These are phyloP conservation scores for Pseudopyrenochaeta lycopersici DNA, from an alignment of 2,329 filamentous ascomycete species.

Conservation along the genomic window DNA sequence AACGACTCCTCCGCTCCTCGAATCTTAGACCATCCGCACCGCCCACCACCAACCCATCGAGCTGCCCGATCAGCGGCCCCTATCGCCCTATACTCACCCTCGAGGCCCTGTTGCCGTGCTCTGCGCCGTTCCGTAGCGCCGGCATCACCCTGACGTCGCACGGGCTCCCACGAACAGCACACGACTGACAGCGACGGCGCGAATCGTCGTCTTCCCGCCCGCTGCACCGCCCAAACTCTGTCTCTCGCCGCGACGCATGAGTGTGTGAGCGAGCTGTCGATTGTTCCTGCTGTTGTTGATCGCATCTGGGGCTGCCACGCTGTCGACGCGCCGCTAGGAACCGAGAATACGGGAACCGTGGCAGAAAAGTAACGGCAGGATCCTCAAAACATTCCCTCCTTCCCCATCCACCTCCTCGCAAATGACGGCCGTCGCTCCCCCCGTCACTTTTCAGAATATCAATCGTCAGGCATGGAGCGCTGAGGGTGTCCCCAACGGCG, in stretches of 20 bases:
- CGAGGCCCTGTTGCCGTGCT: slow-evolving; percentile 24
- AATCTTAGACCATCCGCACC: slow-evolving; percentile 29
- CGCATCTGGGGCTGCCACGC: slow-evolving; percentile 34
- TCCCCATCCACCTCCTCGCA: slow-evolving; percentile 34
- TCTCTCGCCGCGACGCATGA: slow-evolving; percentile 34
- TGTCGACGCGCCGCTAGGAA: slow-evolving; percentile 38
- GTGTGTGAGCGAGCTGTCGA: slow-evolving; percentile 31
- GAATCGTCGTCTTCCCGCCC: slow-evolving; percentile 14
- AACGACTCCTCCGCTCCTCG: slow-evolving; percentile 34
- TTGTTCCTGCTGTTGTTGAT: slow-evolving; percentile 24
- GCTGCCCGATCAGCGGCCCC: slow-evolving; percentile 20
- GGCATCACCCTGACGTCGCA: slow-evolving; percentile 40
- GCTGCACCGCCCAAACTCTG: slow-evolving; percentile 19
- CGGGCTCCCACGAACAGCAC: slow-evolving; percentile 46
- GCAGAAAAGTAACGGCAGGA: slow-evolving; percentile 33
- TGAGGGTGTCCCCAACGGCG: slow-evolving; percentile 67
- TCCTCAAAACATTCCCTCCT: slow-evolving; percentile 24
- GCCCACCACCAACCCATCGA: slow-evolving; percentile 31
- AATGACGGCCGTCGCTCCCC: slow-evolving; percentile 74
- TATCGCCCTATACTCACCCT: slow-evolving; percentile 16
- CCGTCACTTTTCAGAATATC: slow-evolving; percentile 69
- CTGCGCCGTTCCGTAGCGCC: slow-evolving; percentile 21
- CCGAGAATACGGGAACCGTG: slow-evolving; percentile 34
- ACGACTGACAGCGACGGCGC: slow-evolving; percentile 38
- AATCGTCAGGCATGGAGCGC: slow-evolving; percentile 69